Evolutionary conservation across 306 rosid species (phyloP), one percentile per base, ranked within the genome.

Genomic region (Hylodesmum podocarpum): DNA sequence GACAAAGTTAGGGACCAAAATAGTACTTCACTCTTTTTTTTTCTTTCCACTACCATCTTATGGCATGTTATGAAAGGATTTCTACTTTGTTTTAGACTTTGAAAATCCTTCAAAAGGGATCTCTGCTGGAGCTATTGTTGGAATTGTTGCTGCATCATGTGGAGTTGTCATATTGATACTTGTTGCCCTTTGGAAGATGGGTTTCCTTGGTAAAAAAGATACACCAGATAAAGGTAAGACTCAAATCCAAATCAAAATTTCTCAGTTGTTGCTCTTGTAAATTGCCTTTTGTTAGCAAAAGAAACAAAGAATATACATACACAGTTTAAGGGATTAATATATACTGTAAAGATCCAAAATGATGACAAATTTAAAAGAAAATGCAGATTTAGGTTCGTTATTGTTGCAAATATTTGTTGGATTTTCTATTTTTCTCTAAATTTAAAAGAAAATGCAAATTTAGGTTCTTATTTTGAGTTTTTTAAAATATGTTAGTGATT

Each of bases 41-140:
- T 44, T 72, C 37, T 78, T 50, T 24, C 29, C 29, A 24, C 24
- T 22, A 49, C 19, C 4, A 40, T 24, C 9, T 33, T 59, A 24
- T 59, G 19, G 29, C 19, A 50, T 57, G 27, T 66, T 33, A 62
- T 57, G 44, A 22, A 51, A 74, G 53, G 18, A 76, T 25, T 49
- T 74, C 34, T 36, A 49, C 70, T 39, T 73, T 71, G 49, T 72
- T 63, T 16, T 69, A 91, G 98, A 89, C 83, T 93, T 88, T 62
- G 44, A 83, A 15, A 80, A 84, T 73, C 84, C 70, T 55, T 50
- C 85, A 4, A 81, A 86, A 14, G 85, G 88, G 5, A 41, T 91
- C 41, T 88, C 98, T 58, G 80, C 82, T 61, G 91, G 90, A 73
- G 88, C 83, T 24, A 91, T 94, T 83, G 90, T 73, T 25, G 98